Conservation (phyloP, 352 stramenopile genomes). For the Pythium sp. region DNA sequence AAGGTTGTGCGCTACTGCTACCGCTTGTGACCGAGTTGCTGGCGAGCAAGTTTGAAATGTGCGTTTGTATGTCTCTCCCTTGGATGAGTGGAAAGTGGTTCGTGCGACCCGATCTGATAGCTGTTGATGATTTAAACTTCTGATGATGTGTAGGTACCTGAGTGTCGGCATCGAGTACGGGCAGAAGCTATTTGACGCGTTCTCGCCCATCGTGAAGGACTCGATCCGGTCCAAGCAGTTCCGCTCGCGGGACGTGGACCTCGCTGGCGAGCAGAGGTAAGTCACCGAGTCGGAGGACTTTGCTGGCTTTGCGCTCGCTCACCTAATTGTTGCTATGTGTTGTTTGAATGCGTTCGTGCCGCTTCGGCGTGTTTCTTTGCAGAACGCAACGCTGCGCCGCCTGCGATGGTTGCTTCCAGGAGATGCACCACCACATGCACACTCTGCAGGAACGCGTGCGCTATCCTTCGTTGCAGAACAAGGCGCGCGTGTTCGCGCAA, state of each 20-base stretch:
- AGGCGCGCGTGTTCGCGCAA: constrained; percentile 40
- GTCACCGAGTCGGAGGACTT: background rate
- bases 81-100: background rate
- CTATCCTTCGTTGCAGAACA: constrained; percentile 41
- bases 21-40: constrained; percentile 71
- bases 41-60: constrained; percentile 65
- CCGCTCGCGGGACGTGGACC: constrained; percentile 55
- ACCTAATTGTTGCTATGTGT: background rate
- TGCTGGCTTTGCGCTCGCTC: background rate
- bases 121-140: background rate
- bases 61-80: constrained; percentile 8
- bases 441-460: constrained; percentile 26
- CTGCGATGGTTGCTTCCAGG: constrained; percentile 66
- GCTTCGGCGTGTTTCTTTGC: background rate
- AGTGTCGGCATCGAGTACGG: constrained; percentile 50
- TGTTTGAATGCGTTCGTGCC: background rate
- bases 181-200: constrained; percentile 70
- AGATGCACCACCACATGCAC: constrained; percentile 54
- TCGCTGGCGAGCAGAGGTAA: constrained; percentile 74
- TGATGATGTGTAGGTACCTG: constrained; percentile 43
- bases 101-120: background rate
- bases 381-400: constrained; percentile 56
- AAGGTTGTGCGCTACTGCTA: constrained; percentile 72
- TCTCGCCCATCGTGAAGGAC: constrained; percentile 72
- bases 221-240: constrained; percentile 44